Base-by-base conservation (phyloP, 768 basidiomycete species). In the Leccinum uliginosum region DNA sequence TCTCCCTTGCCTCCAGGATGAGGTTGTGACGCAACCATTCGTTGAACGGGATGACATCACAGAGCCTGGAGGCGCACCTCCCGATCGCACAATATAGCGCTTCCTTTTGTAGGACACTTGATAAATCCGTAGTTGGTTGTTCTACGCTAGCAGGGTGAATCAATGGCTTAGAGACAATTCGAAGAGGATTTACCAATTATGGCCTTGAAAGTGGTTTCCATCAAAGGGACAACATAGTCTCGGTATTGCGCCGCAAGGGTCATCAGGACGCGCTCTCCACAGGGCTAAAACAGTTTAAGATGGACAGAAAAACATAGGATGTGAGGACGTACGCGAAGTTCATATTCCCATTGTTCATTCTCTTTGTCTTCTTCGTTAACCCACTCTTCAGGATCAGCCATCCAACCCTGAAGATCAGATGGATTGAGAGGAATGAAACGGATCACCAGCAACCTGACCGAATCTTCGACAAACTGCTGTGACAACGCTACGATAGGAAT, bases 351-450 rank as follows among this genome's bases (percentile, higher is more conserved):
- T 56, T 90, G 84, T 38, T 95, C 93, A 44, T 85, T 89, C 60
- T 93, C 93, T 60, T 86, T 86, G 57, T 93, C 92, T 71, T 98
- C 93, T 10, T 83, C 72, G 57, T 92, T 91, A 11, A 96, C 82
- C 92, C 93, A 99, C 64, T 95, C 91, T 75, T 99, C 96, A 0
- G 95, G 93, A 67, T 95, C 92, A 15, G 80, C 79, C 73, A 86
- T 78, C 91, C 95, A 93, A 5, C 80, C 80, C 61, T 92, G 84
- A 10, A 98, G 78, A 70, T 98, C 96, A 2, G 79, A 74, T 6
- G 88, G 79, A 53, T 87, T 88, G 46, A 99, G 75, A 12, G 91
- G 92, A 69, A 99, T 85, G 65, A 96, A 87, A 9, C 88, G 82
- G 23, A 85, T 86, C 21, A 99, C 81, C 9, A 99, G 80, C 7